These are phyloP conservation scores for Cadophora sp. DNA, from an alignment of 2,329 filamentous ascomycete genomes.

Conservation along the genomic window DNA sequence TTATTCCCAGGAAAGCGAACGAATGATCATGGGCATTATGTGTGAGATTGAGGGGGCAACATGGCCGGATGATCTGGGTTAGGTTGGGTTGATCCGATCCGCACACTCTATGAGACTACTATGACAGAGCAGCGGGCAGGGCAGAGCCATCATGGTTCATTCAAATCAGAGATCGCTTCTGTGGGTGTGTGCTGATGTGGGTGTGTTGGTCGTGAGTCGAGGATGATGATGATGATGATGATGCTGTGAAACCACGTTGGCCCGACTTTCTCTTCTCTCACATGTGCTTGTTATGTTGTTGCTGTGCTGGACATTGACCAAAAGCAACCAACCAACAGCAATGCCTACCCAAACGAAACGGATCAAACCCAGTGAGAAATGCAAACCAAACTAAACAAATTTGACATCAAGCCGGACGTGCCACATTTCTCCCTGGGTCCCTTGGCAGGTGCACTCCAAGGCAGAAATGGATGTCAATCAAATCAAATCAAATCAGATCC, in stretches of 20 bases:
- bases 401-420: neutral
- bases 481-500: neutral
- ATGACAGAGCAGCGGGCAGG: neutral
- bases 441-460: neutral
- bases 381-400: neutral
- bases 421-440: neutral
- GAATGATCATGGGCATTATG: neutral
- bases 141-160: neutral
- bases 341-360: neutral
- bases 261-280: too few species aligned
- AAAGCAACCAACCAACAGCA: neutral
- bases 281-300: slow-evolving; percentile 10
- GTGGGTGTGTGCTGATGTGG: neutral
- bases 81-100: neutral
- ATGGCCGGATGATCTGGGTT: neutral
- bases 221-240: slow-evolving; percentile 6
- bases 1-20: slow-evolving; percentile 6
- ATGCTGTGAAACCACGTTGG: slow-evolving; percentile 4
- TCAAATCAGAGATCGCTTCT: neutral
- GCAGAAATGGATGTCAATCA: neutral
- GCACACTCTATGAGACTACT: neutral
- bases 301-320: too few species aligned
- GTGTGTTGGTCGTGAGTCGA: slow-evolving; percentile 5
- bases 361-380: neutral
- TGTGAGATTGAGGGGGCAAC: neutral